Base-by-base conservation (phyloP, 805 yeast genomes). In the Zygoascus tannicola region DNA sequence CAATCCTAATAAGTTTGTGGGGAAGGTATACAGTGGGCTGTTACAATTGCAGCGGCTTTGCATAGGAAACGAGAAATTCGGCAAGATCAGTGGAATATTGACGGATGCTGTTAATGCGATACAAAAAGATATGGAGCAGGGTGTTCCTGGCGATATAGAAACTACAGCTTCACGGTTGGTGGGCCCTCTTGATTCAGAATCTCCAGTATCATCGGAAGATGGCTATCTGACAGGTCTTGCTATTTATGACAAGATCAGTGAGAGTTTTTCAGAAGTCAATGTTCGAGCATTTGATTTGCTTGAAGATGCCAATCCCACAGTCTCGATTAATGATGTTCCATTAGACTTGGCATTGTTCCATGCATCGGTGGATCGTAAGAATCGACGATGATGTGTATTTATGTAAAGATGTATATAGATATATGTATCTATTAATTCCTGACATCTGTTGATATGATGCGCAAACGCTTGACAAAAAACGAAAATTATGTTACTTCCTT, bases 251-350 rank as follows among this genome's bases (percentile, higher is more conserved):
- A 57, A 51, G 43, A 44, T 56, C 3, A 47, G 51, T 7, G 56
- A 57, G 40, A 45, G 52, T 28, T 65, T 65, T 48, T 48, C 58
- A 10, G 70, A 66, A 26, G 65, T 74, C 45, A 62, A 56, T 20
- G 53, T 70, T 38, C 68, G 73, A 47, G 64, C 76, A 10, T 76
- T 77, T 58, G 85, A 78, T 50, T 54, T 77, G 50, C 66, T 78
- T 37, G 82, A 78, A 52, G 82, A 78, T 43, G 64, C 79, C 1
- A 72, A 66, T 49, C 73, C 78, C 0, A 52, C 61, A 4, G 62
- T 66, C 45, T 64, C 71, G 4, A 49, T 65, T 22, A 76, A 77
- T 55, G 82, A 78, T 51, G 68, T 74, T 0, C 71, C 81, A 2
- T 56, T 78, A 15, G 73, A 73, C 45, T 58, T 79, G 43, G 71